Conservation (phyloP, 495 filamentous ascomycete genomes). For the Talaromyces stipitatus region DNA sequence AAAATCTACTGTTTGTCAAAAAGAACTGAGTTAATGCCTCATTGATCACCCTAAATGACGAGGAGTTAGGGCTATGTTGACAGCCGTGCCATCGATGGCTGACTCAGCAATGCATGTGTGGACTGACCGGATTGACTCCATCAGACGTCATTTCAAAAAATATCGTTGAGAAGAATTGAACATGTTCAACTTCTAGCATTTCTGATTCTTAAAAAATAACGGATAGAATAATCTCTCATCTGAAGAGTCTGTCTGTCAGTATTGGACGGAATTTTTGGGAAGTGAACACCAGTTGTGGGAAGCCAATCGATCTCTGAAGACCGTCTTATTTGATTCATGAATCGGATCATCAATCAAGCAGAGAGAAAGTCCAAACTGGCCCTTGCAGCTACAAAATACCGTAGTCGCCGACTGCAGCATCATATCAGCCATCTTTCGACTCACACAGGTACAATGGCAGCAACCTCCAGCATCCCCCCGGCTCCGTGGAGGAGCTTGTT, state of each 20-base stretch:
- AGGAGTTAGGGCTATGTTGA: slow-evolving; percentile 1
- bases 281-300: too few species aligned
- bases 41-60: not conserved
- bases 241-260: not conserved
- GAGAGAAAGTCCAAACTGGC: not conserved
- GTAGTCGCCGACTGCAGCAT: slow-evolving; percentile 3
- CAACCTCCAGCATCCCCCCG: slow-evolving; percentile 14
- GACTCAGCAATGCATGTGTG: not conserved
- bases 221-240: too few species aligned
- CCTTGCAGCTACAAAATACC: not conserved
- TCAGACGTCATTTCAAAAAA: slow-evolving; percentile 1
- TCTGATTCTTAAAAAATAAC: not conserved
- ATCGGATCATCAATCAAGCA: too few species aligned
- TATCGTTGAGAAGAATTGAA: too few species aligned
- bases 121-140: not conserved
- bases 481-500: slow-evolving; percentile 65
- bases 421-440: not conserved
- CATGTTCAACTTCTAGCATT: not conserved
- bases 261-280: not conserved
- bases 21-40: too few species aligned
- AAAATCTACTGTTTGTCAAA: too few species aligned
- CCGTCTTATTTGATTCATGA: too few species aligned
- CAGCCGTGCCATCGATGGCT: not conserved
- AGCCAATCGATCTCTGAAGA: too few species aligned
- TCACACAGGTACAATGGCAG: not conserved